Evolutionary conservation across 495 filamentous ascomycete species (phyloP), one percentile per base, ranked within the genome.

Genomic region (Xylaria telfairii): DNA sequence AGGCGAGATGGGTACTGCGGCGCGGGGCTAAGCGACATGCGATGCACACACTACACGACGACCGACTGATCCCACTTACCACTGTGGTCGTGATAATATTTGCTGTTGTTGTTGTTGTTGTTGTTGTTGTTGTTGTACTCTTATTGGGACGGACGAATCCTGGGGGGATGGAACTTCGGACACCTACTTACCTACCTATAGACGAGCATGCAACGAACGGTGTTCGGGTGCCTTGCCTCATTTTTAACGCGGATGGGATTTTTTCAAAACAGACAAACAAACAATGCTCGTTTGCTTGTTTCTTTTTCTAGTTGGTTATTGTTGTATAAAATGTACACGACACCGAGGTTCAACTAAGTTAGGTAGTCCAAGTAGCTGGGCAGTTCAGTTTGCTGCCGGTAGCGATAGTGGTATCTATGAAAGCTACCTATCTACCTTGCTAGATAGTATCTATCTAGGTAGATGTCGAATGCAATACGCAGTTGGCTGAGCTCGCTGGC

Each of bases 1-100:
- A 0, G 74, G 76, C 9, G 76, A 78, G 30, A 72, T 76, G 28
- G 76, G 76, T 0, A 72, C 72, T 69, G 61, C 69, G 15, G 73
- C 67, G 13, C 51, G 30, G 1, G 32, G 10, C n/a, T 59, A 10
- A 37, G 56, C 32, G 49, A 54, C 24, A 30, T 54, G 13, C 7
- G 26, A 30, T 54, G 13, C 24, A 54, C 10, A 17, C 30, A 13
- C 26, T 54, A 24, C 51, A 13, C 26, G 3, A 54, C 30, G 24
- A 17, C 26, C 24, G 4, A 15, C 21, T 1, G n/a, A 54, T 17
- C 10, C 9, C 13, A 26, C n/a, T 15, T 32, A 8, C 53, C 32
- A 32, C 19, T 56, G 51, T 37, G 54, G 54, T 30, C 21, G 21
- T 37, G 15, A 8, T 32, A 26, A 10, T 44, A 44, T 44, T n/a